Evolutionary conservation across 192 early-diverging fungal species (phyloP), one percentile per base, ranked within the genome.

Genomic region (Backusella luteola): DNA sequence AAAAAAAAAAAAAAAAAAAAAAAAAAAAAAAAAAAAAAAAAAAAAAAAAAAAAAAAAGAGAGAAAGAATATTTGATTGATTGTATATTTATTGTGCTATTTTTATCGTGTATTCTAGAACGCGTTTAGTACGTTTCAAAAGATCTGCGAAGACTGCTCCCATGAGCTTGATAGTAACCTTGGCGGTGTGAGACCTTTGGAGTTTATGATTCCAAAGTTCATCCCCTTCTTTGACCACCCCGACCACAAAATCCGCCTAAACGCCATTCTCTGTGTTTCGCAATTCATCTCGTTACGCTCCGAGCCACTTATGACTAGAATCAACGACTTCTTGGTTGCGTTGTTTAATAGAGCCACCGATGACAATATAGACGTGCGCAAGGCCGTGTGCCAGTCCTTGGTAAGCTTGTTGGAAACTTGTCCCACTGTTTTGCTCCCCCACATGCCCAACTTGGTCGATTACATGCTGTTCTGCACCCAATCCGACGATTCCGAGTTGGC

Each of bases 391-490:
- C 93, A 97, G 81, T 96, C 94, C 2, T 85, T 99, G 66, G 96
- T 98, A 68, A 93, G 93, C 82, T 84, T 98, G 76, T 85, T 97
- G 11, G 97, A 98, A 83, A 89, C 90, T 11, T 83, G 90, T 53
- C 93, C 97, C 21, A 93, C 97, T 73, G 92, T 91, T 77, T 86
- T 99, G 32, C 83, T 94, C 76, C 93, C 94, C 17, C 92, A 97
- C 79, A 89, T 99, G 77, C 88, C 90, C 73, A 92, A 92, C 77
- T 90, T 99, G 34, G 93, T 98, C 67, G 90, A 94, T 80, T 99
- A 97, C 83, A 99, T 99, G 94, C 88, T 99, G 11, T 93, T 91
- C 82, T 95, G 92, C 59, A 99, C 94, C n/a, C 91, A 94, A 87
- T 90, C 93, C 76, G 86, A 89, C 21, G 94, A 98, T 73, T 88